phyloP scores from a whole-genome alignment of 1,284 basidiomycete species.

The Coriolopsis trogii region DNA sequence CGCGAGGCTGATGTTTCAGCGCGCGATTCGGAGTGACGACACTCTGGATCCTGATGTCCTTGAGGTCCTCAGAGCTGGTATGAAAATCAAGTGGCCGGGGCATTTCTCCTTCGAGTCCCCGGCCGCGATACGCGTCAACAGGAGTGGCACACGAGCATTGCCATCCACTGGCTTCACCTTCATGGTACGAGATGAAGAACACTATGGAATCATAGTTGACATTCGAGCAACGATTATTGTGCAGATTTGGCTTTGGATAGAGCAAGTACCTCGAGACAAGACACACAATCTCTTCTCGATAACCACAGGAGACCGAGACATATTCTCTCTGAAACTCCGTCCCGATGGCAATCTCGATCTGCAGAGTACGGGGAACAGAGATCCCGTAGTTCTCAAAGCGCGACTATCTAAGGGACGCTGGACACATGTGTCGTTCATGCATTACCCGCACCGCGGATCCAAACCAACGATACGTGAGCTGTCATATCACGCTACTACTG shows the following conservation, averaged over 20 bases:
- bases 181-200: conserved; percentile 47
- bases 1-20: conserved; percentile 60
- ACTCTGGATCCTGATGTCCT: conserved; percentile 62
- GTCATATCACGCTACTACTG: neutral
- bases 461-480: conserved; percentile 65
- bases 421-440: conserved; percentile 69
- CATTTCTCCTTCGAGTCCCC: conserved; percentile 68
- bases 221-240: neutral
- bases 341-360: conserved; percentile 61
- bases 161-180: conserved; percentile 68
- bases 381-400: conserved; percentile 47
- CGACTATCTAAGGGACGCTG: conserved; percentile 57
- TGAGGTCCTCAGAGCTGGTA: conserved; percentile 66
- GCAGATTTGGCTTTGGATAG: conserved; percentile 73
- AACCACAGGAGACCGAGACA: conserved; percentile 37
- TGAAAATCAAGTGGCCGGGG: conserved; percentile 73
- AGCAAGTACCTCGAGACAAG: conserved; percentile 49
- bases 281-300: conserved; percentile 51
- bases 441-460: conserved; percentile 57
- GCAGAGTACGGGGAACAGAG: conserved; percentile 44
- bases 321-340: conserved; percentile 51
- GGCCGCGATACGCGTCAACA: conserved; percentile 50
- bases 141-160: conserved; percentile 49
- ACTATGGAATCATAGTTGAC: conserved; percentile 15
- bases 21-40: conserved; percentile 44